A percentile compares a stretch with the other conserved stretches of the same genome.
These are phyloP conservation scores for Xylaria sp. DNA, from an alignment of 495 filamentous ascomycete genomes.

Conservation along the genomic window DNA sequence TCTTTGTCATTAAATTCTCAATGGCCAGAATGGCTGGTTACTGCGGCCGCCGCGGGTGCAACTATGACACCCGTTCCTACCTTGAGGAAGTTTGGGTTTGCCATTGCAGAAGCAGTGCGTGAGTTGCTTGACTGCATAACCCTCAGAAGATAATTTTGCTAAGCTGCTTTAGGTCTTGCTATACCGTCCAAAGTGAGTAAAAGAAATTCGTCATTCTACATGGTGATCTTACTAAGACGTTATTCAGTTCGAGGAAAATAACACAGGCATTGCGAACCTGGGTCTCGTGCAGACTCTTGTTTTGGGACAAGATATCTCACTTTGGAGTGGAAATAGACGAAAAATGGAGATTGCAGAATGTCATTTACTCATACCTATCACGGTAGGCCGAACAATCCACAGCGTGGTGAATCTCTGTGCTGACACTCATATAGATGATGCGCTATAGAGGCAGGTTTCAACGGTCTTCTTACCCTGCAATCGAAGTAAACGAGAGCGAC, in stretches of 20 bases:
- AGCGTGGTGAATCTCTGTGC: not conserved
- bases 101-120: conserved; percentile 66
- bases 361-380: conserved; percentile 58
- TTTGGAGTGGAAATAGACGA: conserved; percentile 73
- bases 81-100: conserved; percentile 67
- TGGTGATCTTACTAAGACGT: not conserved
- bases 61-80: conserved; percentile 61
- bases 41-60: conserved; percentile 62
- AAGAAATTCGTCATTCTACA: not conserved
- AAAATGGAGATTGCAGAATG: conserved; percentile 74
- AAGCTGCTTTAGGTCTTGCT: conserved; percentile 38
- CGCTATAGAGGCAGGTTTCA: conserved; percentile 51
- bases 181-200: conserved; percentile 49
- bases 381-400: conserved; percentile 39
- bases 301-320: conserved; percentile 62
- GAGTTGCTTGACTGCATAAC: conserved; percentile 23
- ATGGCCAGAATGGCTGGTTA: conserved; percentile 63
- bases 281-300: conserved; percentile 62
- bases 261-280: conserved; percentile 60
- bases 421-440: conserved; percentile 48
- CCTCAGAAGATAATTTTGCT: conserved; percentile 1
- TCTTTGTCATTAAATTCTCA: conserved; percentile 59
- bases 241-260: conserved; percentile 62
- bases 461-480: conserved; percentile 54
- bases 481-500: conserved; percentile 53